These are phyloP conservation scores for Phymatotrichopsis omnivora DNA, from an alignment of 2,329 filamentous ascomycete species.

Conservation along the genomic window DNA sequence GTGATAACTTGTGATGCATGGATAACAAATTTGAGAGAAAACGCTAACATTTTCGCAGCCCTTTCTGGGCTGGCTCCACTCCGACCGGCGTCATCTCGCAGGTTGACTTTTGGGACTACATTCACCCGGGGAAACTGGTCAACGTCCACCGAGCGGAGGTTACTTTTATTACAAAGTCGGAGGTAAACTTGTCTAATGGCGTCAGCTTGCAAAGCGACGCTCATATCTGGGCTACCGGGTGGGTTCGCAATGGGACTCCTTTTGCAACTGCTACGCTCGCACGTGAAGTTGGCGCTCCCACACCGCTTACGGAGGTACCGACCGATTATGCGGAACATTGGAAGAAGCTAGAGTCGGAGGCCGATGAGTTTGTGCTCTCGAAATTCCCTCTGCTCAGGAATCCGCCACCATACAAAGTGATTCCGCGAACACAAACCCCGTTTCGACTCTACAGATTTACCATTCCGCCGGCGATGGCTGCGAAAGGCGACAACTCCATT, in stretches of 20 bases:
- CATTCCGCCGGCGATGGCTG: constrained; percentile 13
- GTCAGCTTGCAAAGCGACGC: constrained; percentile 20
- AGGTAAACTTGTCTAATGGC: constrained; percentile 16
- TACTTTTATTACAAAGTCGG: constrained; percentile 37
- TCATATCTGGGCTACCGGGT: constrained; percentile 25
- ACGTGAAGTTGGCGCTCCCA: constrained; percentile 4
- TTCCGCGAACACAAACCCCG: constrained; percentile 14
- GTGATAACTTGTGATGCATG: too few species aligned
- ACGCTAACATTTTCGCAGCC: constrained; percentile 37
- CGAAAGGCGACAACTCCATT: constrained; percentile 30
- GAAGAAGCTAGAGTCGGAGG: constrained; percentile 12
- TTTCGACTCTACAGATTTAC: constrained; percentile 20
- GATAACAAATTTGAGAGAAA: too few species aligned
- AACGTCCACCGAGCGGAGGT: constrained; percentile 47
- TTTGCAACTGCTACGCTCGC: constrained; percentile 7
- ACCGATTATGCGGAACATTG: constrained; percentile 16
- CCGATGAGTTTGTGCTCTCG: constrained; percentile 6
- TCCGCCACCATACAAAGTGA: constrained; percentile 12
- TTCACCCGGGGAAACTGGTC: constrained; percentile 44
- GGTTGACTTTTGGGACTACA: constrained; percentile 47
- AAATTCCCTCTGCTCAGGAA: constrained; percentile 13
- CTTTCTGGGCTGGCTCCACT: constrained; percentile 46
- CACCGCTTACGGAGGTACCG: constrained; percentile 6
- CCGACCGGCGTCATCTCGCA: constrained; percentile 54
- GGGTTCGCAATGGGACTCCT: constrained; percentile 14